Percentiles rank a stretch among this genome's conserved stretches.
phyloP scores from a whole-genome alignment of 352 stramenopile genomes.

The Elongisporangium undulatum region DNA sequence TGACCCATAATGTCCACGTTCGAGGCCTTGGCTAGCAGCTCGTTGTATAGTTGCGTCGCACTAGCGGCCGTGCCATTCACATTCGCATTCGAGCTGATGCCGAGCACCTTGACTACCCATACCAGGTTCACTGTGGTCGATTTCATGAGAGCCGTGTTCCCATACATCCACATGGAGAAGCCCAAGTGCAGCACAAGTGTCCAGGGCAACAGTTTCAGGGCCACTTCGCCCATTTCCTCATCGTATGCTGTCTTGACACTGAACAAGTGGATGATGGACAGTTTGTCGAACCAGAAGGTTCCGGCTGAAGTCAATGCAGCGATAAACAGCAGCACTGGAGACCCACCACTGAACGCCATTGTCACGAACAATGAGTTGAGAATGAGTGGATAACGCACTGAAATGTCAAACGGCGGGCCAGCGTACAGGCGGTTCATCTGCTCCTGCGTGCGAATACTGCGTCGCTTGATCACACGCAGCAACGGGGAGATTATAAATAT shows the following conservation, averaged over 20 bases:
- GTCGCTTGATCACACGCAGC: slow-evolving; percentile 25
- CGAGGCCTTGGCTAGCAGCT: slow-evolving; percentile 31
- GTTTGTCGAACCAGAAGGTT: slow-evolving; percentile 83
- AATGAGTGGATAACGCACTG: slow-evolving; percentile 76
- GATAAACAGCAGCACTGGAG: slow-evolving; percentile 76
- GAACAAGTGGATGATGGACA: slow-evolving; percentile 73
- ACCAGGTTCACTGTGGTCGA: slow-evolving; percentile 41
- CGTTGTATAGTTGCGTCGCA: slow-evolving; percentile 35
- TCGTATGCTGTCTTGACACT: slow-evolving; percentile 80
- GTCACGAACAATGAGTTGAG: slow-evolving; percentile 86
- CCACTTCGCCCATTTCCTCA: slow-evolving; percentile 62
- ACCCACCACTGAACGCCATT: slow-evolving; percentile 75
- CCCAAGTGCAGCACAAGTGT: slow-evolving; percentile 60
- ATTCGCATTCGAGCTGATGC: slow-evolving; percentile 19
- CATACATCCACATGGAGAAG: slow-evolving; percentile 85
- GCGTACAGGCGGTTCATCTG: slow-evolving; percentile 80
- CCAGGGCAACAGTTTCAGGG: slow-evolving; percentile 58
- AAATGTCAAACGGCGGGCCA: slow-evolving; percentile 67
- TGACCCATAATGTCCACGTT: slow-evolving; percentile 50
- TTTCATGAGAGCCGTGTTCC: slow-evolving; percentile 66
- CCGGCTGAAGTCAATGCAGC: slow-evolving; percentile 49
- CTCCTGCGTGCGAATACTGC: slow-evolving; percentile 57
- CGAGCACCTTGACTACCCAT: slow-evolving; percentile 34
- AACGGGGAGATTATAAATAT: slow-evolving; percentile 58
- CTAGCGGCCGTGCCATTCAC: slow-evolving; percentile 16